Evolutionary conservation across 176 grass and related monocot genomes (phyloP), one percentile per base, ranked within the genome.

Genomic region (Luzula sylvatica): DNA sequence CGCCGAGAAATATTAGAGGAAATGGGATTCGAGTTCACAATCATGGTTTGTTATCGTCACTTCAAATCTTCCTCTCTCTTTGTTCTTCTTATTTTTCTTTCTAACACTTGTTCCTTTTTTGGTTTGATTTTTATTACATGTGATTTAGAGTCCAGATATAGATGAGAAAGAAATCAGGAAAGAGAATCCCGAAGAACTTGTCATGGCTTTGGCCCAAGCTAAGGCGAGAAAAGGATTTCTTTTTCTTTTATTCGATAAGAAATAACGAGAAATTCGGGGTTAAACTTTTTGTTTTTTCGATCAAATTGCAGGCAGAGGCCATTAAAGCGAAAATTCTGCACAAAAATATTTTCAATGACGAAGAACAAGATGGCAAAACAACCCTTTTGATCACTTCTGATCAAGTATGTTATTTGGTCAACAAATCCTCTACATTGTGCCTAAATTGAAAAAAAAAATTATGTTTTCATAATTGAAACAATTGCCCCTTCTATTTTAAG

Each of bases 161-260:
- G 78, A 94, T 12, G 88, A 94, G 83, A 94, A 56, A 57, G 69
- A 50, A 41, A 87, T 94, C 17, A 66, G 79, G 45, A 83, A 24
- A 73, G 75, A 87, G 46, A 65, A 77, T 17, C 75, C 83, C 1
- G 79, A 87, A 45, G 79, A 87, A 23, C 55, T 94, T 11, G 88
- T 94, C 41, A 78, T 72, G 61, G 75, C 63, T 17, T 46, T 94
- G 60, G 83, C 88, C 17, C 65, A 94, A 58, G 88, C 83, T 21
- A 94, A 94, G 87, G 87, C 71, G 14, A 52, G 16, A 8, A 30
- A 46, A 12, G 4, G 15, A 21, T 3, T 65, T 42, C 2, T 16
- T 2, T 5, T 25, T 41, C 32, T 23, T n/a, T n/a, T n/a, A n/a
- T n/a, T n/a, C n/a, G n/a, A n/a, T n/a, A n/a, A n/a, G n/a, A n/a